Evolutionary conservation across 257 asterid species (phyloP), one percentile per base, ranked within the genome.

Genomic region (Solanum tarijense): DNA sequence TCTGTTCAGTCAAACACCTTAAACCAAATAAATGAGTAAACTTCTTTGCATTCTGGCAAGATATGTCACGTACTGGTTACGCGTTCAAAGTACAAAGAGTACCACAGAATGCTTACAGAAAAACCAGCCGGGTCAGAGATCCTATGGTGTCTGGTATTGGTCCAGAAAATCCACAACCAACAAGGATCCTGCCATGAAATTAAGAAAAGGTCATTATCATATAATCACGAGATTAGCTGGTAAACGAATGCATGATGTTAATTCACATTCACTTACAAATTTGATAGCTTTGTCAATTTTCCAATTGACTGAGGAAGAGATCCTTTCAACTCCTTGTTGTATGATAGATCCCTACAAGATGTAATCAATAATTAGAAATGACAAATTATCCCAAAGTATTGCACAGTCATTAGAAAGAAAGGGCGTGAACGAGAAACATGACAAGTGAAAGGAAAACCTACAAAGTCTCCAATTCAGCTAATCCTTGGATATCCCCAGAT

Each of bases 91-190:
- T 82, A 52, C 65, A 20, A 48, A 31, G 46, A 35, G 27, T n/a
- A 34, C 48, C 25, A 29, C 83, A 27, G 72, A 88, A 58, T 89
- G 32, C 98, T 96, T 94, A 97, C 99, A 97, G 92, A 88, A 18
- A 92, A 86, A 86, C 90, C 88, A 97, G 91, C 86, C 88, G 88
- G 69, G 87, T 89, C 32, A 97, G 92, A 83, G 94, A 91, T 88
- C 99, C 99, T 52, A 97, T 93, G 18, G 96, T 86, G 76, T 91
- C 31, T 9, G 99, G 99, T 87, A 97, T 92, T 9, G 60, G 88
- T 88, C 98, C 98, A 31, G 91, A 88, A 90, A 97, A 97, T 79
- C 98, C 92, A 88, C 99, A 96, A 34, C 98, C 98, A 68, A 92
- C 92, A 10, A 96, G 93, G 76, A 91, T 90, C 89, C 98, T 97